A percentile compares a stretch with the other conserved stretches of the same genome.
phyloP scores from a whole-genome alignment of 169 alveolate species.

The Eimeria acervulina region DNA sequence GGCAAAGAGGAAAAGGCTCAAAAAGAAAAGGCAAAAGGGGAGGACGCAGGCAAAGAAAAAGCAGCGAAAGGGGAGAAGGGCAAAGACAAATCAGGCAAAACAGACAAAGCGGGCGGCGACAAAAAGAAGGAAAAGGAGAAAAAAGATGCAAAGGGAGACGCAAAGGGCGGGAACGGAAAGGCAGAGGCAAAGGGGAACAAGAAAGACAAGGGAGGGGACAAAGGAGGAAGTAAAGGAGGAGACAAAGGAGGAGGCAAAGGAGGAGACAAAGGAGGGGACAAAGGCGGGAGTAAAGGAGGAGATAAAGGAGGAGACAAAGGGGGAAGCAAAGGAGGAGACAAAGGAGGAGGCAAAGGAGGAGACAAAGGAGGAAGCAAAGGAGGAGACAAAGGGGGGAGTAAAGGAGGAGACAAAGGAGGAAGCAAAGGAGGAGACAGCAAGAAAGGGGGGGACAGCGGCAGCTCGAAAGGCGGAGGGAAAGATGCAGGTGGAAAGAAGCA shows the following conservation, averaged over 20 bases:
- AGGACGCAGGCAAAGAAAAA: not conserved
- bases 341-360: not conserved
- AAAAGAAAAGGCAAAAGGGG: not conserved
- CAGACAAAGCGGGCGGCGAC: not conserved
- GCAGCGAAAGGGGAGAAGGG: not conserved
- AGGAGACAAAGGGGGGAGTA: not conserved
- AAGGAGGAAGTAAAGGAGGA: too few relatives aligned
- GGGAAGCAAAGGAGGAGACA: not conserved
- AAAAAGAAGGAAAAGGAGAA: not conserved
- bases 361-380: not conserved
- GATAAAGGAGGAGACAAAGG: not conserved
- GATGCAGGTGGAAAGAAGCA: too few relatives aligned
- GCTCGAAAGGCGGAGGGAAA: conserved; percentile 5
- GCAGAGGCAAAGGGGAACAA: not conserved
- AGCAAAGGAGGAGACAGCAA: not conserved
- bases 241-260: not conserved
- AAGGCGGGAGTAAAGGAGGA: not conserved
- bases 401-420: not conserved
- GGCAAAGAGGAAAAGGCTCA: not conserved
- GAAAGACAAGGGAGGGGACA: not conserved
- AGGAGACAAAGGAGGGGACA: not conserved
- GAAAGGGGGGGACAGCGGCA: not conserved
- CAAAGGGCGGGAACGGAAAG: not conserved
- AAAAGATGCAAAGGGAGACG: not conserved
- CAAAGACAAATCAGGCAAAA: not conserved